Conservation (phyloP, 129 eudicot species). For the Arctium lappa region DNA sequence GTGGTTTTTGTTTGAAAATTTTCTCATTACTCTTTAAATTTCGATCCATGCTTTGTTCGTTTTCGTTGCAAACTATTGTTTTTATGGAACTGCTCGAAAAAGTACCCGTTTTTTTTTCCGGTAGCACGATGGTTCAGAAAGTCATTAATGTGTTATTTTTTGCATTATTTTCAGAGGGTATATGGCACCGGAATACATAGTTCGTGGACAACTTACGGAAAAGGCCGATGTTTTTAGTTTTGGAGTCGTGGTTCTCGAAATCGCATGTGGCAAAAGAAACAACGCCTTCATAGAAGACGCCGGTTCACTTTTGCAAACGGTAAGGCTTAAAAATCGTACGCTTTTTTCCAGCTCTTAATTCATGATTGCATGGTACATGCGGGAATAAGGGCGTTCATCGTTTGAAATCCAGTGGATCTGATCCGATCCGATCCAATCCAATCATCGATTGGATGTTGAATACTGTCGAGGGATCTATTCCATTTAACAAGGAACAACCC, state of each 20-base stretch:
- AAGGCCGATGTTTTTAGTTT: slow-evolving; percentile 77
- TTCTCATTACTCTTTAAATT: neutral
- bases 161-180: slow-evolving; percentile 51
- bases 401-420: neutral
- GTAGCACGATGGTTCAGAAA: neutral
- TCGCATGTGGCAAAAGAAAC: slow-evolving; percentile 56
- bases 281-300: slow-evolving; percentile 60
- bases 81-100: neutral
- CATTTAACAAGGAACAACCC: too few species aligned
- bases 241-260: slow-evolving; percentile 80
- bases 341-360: neutral
- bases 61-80: neutral
- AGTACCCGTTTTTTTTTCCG: neutral
- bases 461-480: neutral
- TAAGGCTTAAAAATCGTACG: slow-evolving; percentile 21
- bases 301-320: slow-evolving; percentile 65
- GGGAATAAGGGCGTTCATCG: neutral
- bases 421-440: neutral
- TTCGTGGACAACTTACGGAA: slow-evolving; percentile 78
- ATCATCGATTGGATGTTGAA: too few species aligned
- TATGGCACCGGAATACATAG: slow-evolving; percentile 85
- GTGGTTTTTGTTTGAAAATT: neutral
- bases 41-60: neutral
- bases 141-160: neutral
- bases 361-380: neutral